Evolutionary conservation across 2,329 filamentous ascomycete genomes (phyloP), one percentile per base, ranked within the genome.

Genomic region (Akanthomyces uredinophilus): DNA sequence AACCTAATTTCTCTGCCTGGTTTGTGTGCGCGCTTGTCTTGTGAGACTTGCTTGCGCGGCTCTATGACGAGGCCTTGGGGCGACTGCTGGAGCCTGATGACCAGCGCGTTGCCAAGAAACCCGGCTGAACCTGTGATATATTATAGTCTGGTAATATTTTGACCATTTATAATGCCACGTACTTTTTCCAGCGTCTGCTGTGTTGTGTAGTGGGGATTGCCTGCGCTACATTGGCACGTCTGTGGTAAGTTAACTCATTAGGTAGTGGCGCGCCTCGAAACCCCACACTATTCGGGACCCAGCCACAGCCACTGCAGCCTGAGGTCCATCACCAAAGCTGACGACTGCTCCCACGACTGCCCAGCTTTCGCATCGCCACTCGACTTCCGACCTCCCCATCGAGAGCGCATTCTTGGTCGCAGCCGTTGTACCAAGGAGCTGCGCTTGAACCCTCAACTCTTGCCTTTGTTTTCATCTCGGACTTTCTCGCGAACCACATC

Each of bases 291-390:
- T 8, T 20, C 27, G 46, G n/a, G n/a, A n/a, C n/a, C n/a, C n/a
- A 46, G 53, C 61, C 60, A 55, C 32, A 64, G 64, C 62, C 64
- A 65, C 62, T 57, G 60, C 24, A 37, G 52, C 61, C 52, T 52
- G 49, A 37, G 49, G 52, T 37, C 52, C 51, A 54, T 53, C 55
- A n/a, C 49, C 44, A 44, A 53, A 41, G 64, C 64, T 65, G 64
- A 65, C 64, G 64, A 65, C 62, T 62, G 64, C 64, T 64, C 32
- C 50, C 13, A 60, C 58, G 62, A 62, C 55, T 43, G 32, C 44
- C 37, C 49, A 44, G 52, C 60, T 57, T 39, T n/a, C 11, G 20
- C 51, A 51, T 44, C 47, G 52, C 60, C 60, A 56, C 60, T 24
- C 20, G 20, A 51, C 24, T 24, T 27, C 37, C 46, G 35, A 18